phyloP scores from a whole-genome alignment of 2,329 filamentous ascomycete genomes.

The Furcasterigmium furcatum region DNA sequence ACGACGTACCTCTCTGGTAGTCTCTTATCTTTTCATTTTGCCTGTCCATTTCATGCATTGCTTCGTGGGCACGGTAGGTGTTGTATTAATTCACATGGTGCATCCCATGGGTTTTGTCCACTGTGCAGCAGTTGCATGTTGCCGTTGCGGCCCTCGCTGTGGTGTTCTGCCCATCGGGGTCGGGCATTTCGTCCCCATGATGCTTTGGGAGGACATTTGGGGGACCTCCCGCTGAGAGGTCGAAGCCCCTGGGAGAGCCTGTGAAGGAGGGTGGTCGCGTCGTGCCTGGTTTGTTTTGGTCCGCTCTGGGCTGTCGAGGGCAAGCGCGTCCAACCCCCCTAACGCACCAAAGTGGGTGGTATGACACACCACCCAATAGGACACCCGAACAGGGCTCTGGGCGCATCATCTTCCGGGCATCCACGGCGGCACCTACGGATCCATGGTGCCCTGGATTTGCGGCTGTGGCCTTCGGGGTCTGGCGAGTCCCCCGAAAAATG shows the following conservation, averaged over 20 bases:
- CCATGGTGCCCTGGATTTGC: not conserved
- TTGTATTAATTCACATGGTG: too few relatives aligned
- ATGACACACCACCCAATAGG: not conserved
- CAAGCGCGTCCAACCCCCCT: not conserved
- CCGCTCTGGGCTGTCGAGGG: not conserved
- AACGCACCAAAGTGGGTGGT: not conserved
- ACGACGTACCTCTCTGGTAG: too few relatives aligned
- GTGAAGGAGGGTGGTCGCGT: not conserved
- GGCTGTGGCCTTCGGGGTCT: not conserved
- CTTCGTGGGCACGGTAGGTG: too few relatives aligned
- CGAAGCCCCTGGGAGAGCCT: not conserved
- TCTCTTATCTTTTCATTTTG: too few relatives aligned
- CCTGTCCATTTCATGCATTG: too few relatives aligned
- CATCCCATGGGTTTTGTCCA: too few relatives aligned
- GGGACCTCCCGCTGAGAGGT: not conserved
- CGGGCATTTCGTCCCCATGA: not conserved
- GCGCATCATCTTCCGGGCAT: not conserved
- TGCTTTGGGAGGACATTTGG: not conserved
- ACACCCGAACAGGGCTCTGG: not conserved
- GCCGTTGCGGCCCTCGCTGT: not conserved
- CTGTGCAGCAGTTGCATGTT: not conserved
- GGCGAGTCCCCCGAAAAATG: not conserved
- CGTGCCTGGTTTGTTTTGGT: slow-evolving; percentile 1
- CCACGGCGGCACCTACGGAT: not conserved
- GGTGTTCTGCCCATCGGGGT: not conserved